Base-by-base conservation (phyloP, 805 yeast genomes). In the Pichia ethanolica region DNA sequence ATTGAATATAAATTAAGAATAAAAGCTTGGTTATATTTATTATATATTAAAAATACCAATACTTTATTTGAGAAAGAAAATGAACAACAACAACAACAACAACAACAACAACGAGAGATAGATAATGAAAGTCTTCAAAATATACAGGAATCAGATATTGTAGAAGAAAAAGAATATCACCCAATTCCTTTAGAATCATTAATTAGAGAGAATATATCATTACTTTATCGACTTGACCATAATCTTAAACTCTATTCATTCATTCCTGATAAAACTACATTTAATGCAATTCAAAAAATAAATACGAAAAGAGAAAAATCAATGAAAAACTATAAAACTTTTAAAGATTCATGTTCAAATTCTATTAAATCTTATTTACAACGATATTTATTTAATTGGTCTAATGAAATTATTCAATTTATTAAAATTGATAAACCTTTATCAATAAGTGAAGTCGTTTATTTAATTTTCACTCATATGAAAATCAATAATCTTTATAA, bases 401-500 rank as follows among this genome's bases (percentile, higher is more conserved):
- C 39, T 7, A 25, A 30, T 5, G 32, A 30, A 5, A 43, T 47
- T 3, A 39, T 34, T 12, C 10, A 33, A 12, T 34, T 43, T 3
- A 5, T 33, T 4, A 42, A 42, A 5, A 47, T 58, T 20, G 49
- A 61, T 1, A 61, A 61, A 2, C 71, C 66, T 48, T 59, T 79
- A 40, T 73, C 90, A 4, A 68, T 95, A 56, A 81, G 91, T 0
- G 83, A 83, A 60, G 81, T 84, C 14, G 89, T 85, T 9, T 83
- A 83, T 53, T 65, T 65, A 42, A 62, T 86, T 5, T 86, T 95
- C 95, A 75, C 20, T 20, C 20, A 20, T 20, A 20, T 20, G 20
- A 20, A 20, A 20, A 20, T 20, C 20, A 20, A 20, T 20, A 20
- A 20, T 20, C 3, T 20, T 20, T 20, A 20, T 20, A 20, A 20